Evolutionary conservation across 371 early-diverging fungal species (phyloP).

Genomic region (Mucor saturninus): DNA sequence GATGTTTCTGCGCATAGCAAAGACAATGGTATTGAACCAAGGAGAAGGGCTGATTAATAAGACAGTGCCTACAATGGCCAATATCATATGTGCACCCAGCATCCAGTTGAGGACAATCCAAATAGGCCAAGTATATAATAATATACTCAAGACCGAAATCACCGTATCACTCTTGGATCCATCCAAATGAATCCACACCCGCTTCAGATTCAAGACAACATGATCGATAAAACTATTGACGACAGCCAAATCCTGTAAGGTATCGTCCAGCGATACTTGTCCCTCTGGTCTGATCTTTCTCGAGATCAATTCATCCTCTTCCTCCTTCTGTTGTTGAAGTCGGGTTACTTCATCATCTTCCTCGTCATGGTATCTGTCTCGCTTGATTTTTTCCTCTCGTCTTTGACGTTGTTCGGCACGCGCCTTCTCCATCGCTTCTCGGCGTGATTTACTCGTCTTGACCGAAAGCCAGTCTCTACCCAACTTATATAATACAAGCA

Average conservation of each 20-base stretch:
- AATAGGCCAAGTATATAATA: conserved; percentile 37
- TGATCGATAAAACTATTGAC: conserved; percentile 36
- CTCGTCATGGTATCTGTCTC: conserved; percentile 20
- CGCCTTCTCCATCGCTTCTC: conserved; percentile 36
- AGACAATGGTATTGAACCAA: conserved; percentile 25
- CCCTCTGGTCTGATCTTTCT: conserved; percentile 38
- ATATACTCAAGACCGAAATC: conserved; percentile 26
- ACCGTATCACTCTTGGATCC: conserved; percentile 32
- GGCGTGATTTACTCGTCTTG: conserved; percentile 25
- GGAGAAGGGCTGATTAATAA: conserved; percentile 32
- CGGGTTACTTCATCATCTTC: conserved; percentile 27
- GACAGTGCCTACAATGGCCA: conserved; percentile 31
- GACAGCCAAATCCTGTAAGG: conserved; percentile 33
- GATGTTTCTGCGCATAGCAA: conserved; percentile 24
- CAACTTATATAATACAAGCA: conserved; percentile 29
- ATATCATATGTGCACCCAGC: conserved; percentile 24
- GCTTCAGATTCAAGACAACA: conserved; percentile 4
- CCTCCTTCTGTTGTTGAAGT: conserved; percentile 28
- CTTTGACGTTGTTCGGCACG: conserved; percentile 23
- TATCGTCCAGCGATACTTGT: conserved; percentile 51
- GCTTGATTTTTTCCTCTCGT: conserved; percentile 8
- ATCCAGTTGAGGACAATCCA: conserved; percentile 38
- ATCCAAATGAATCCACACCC: conserved; percentile 21
- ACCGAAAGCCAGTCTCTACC: conserved; percentile 36
- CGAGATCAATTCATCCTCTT: conserved; percentile 33